Evolutionary conservation across 164 flowering plant species (phyloP).

Genomic region (Echeveria elegans): DNA sequence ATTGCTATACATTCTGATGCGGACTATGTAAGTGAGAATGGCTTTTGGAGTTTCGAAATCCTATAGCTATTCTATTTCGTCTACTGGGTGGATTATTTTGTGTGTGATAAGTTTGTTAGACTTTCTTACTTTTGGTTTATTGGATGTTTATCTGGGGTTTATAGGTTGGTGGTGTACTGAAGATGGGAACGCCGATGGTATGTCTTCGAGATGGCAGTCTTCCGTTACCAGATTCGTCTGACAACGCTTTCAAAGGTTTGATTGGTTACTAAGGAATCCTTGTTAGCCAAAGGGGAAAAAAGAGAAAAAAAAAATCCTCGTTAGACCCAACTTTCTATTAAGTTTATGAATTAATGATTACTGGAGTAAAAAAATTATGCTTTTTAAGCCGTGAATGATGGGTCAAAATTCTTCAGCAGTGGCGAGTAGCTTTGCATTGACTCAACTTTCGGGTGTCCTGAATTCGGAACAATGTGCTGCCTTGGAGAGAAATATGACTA

Average conservation of each 20-base stretch:
- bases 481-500: constrained; percentile 44
- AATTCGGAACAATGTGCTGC: constrained; percentile 60
- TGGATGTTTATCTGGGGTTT: not conserved
- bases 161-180: constrained; percentile 1
- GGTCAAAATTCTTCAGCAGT: constrained; percentile 28
- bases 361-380: no score
- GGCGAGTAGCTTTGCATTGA: constrained; percentile 23
- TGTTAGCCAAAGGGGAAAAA: no score
- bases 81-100: no score
- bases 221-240: constrained; percentile 65
- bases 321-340: not conserved
- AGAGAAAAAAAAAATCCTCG: no score
- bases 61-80: not conserved
- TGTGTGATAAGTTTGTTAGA: not conserved
- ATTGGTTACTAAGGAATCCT: constrained; percentile 34
- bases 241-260: constrained; percentile 29
- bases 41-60: not conserved
- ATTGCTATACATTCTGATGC: constrained; percentile 53
- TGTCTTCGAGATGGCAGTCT: constrained; percentile 82
- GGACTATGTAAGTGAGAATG: constrained; percentile 53
- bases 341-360: not conserved
- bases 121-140: no score
- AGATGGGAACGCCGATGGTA: constrained; percentile 35
- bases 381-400: no score
- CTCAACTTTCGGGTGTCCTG: constrained; percentile 28